These are phyloP conservation scores for Trichoderma citrinoviride DNA, from an alignment of 2,329 filamentous ascomycete genomes.

Conservation along the genomic window DNA sequence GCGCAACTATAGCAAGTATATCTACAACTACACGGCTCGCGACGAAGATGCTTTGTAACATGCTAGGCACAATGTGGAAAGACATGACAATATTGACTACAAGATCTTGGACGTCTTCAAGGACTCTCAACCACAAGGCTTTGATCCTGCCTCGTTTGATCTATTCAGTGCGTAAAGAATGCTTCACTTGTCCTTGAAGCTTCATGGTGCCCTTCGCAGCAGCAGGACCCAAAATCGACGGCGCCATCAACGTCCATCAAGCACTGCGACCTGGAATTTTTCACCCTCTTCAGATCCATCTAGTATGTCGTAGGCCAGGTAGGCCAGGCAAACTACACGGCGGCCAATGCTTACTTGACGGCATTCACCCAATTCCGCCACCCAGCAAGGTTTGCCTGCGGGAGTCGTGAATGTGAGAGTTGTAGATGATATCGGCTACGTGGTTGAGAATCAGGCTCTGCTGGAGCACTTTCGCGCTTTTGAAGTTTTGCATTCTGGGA, in stretches of 20 bases:
- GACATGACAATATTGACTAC: conserved; percentile 19
- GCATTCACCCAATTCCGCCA: conserved; percentile 39
- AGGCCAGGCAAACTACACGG: conserved; percentile 37
- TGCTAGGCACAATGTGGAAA: conserved; percentile 27
- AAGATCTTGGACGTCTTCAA: conserved; percentile 30
- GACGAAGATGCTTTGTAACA: conserved; percentile 26
- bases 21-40: conserved; percentile 30
- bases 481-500: conserved; percentile 18
- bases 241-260: conserved; percentile 36
- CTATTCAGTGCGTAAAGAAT: not conserved
- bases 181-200: not conserved
- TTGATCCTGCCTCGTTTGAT: not conserved
- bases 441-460: conserved; percentile 25
- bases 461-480: conserved; percentile 19
- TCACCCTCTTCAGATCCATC: conserved; percentile 32
- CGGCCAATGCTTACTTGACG: conserved; percentile 43
- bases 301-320: conserved; percentile 28
- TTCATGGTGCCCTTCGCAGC: conserved; percentile 25
- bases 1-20: conserved; percentile 25
- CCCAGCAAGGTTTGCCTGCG: conserved; percentile 36
- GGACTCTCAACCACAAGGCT: conserved; percentile 16
- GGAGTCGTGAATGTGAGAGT: conserved; percentile 38
- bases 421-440: conserved; percentile 40
- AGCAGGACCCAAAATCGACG: conserved; percentile 32
- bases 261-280: conserved; percentile 29